Evolutionary conservation across 345 rosid genomes (phyloP).

Genomic region (Orychophragmus violaceus): DNA sequence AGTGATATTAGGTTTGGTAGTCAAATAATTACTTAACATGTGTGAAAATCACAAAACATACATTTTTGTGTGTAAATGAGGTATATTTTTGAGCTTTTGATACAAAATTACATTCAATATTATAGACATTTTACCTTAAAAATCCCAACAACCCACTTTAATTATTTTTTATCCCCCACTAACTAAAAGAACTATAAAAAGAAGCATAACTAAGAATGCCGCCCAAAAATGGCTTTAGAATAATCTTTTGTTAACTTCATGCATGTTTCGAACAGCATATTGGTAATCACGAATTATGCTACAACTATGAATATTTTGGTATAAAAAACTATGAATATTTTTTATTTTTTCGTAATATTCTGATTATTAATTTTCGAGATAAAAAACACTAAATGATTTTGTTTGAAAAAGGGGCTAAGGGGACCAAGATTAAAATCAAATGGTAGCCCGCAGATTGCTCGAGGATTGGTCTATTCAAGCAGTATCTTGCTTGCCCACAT

Average conservation of each 20-base stretch:
- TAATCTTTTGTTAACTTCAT: constrained; percentile 2
- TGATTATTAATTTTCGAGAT: background rate
- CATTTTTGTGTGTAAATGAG: background rate
- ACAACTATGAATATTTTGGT: background rate
- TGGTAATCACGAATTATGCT: constrained; percentile 9
- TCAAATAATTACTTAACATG: background rate
- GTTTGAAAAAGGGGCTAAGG: constrained; percentile 9
- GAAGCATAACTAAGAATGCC: constrained; percentile 25
- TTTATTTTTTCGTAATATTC: background rate
- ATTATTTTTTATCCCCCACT: constrained; percentile 17
- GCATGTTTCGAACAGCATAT: constrained; percentile 17
- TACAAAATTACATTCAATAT: background rate
- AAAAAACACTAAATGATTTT: background rate
- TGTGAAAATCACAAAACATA: background rate
- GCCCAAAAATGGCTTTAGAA: constrained; percentile 28
- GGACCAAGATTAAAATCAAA: constrained; percentile 20
- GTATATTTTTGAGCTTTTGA: background rate
- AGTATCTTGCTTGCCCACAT: constrained; percentile 31
- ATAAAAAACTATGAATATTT: background rate
- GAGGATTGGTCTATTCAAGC: constrained; percentile 24
- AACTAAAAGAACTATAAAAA: constrained; percentile 30
- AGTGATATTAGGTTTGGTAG: background rate
- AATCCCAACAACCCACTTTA: constrained; percentile 34
- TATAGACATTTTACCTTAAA: background rate
- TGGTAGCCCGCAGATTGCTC: constrained; percentile 24